Conservation (phyloP, 257 asterid genomes). For the Ballota nigra region DNA sequence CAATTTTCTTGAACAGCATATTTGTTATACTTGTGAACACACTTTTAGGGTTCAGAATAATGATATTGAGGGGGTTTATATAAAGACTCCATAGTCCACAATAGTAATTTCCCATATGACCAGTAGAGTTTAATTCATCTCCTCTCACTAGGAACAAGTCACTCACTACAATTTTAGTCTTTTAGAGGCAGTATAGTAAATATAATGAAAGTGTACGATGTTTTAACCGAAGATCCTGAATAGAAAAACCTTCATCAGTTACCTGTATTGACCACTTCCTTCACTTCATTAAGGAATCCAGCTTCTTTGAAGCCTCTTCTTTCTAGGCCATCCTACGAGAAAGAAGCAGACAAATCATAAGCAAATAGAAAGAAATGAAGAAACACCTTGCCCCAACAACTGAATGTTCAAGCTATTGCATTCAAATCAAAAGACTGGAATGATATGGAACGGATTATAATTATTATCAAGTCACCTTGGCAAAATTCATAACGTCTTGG, state of each 20-base stretch:
- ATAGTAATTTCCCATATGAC: not conserved
- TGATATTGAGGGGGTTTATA: not conserved
- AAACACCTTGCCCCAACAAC: not conserved
- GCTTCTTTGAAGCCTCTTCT: conserved; percentile 95
- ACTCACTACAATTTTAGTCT: not conserved
- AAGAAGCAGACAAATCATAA: conserved; percentile 17
- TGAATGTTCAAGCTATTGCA: not conserved
- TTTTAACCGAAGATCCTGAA: not conserved
- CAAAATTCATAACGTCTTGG: conserved; percentile 80
- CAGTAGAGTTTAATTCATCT: not conserved
- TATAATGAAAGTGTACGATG: not conserved
- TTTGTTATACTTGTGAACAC: not conserved
- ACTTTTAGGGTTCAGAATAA: not conserved
- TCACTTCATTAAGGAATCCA: conserved; percentile 82
- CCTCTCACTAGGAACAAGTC: not conserved
- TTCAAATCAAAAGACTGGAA: not conserved
- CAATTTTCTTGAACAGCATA: conserved; percentile 6
- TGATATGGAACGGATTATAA: not conserved
- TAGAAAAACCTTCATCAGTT: not conserved
- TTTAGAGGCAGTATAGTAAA: not conserved
- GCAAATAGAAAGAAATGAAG: not conserved
- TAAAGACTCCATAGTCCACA: not conserved
- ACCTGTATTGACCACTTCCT: conserved; percentile 89
- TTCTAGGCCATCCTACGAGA: conserved; percentile 82
- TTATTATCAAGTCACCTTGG: conserved; percentile 41